Evolutionary conservation across 345 rosid genomes (phyloP), one percentile per base, ranked within the genome.

Genomic region (Clarkia xantiana): DNA sequence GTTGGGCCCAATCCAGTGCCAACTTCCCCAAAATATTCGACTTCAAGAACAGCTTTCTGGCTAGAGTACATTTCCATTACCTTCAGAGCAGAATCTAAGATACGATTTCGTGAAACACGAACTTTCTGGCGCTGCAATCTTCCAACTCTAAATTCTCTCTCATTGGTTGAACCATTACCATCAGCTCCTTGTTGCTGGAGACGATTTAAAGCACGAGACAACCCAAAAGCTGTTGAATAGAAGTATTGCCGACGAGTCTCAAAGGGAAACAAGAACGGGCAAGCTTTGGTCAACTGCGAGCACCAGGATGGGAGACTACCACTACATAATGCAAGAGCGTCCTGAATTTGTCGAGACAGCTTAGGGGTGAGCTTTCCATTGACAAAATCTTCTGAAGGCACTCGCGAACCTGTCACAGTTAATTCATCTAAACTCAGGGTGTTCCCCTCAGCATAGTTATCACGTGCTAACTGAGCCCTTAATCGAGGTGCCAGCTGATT

Each of bases 21-120:
- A 61, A 93, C 99, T 81, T 93, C 99, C 53, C 99, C 99, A 82
- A 93, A 87, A 72, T 93, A 93, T 67, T 93, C 99, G 12, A 93
- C 99, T 68, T 93, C 99, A 59, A 93, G 95, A 49, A 93, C 94
- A 54, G 97, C 95, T 64, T 88, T 84, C 57, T 93, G 99, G 74
- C 94, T 80, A 62, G 94, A 93, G 70, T 87, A 93, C 99, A 93
- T 87, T 76, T 93, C 99, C 99, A 93, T 93, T 46, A 93, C 99
- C 66, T 93, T 93, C 4, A 77, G 88, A 62, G 99, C 99, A 71
- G 99, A 93, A 80, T 93, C 99, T 66, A 93, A 66, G 55, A 93
- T 87, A 53, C 95, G 94, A 61, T 73, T 93, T 41, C 99, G 75
- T 20, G 99, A 93, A 55, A 93, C 99, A 45, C 99, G 99, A 57